These are phyloP conservation scores for Haematococcus lacustris DNA, from an alignment of 139 green algal species.

Conservation along the genomic window DNA sequence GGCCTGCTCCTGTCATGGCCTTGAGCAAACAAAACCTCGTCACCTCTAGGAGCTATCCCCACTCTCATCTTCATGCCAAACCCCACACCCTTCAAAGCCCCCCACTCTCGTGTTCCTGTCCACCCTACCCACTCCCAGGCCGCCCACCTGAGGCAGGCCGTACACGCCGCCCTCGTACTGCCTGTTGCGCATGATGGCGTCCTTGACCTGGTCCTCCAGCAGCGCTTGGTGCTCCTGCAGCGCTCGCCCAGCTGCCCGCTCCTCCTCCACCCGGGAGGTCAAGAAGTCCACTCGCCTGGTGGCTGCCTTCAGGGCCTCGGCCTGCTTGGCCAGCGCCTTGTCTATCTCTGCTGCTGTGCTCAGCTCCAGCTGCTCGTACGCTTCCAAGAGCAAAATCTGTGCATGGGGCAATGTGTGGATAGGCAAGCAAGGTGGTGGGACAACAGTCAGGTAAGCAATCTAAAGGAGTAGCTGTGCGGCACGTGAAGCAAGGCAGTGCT, in stretches of 20 bases:
- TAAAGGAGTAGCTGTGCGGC: no score
- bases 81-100: no score
- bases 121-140: no score
- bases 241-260: slow-evolving; percentile 20
- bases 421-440: no score
- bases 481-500: no score
- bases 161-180: slow-evolving; percentile 61
- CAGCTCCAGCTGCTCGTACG: slow-evolving; percentile 71
- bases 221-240: slow-evolving; percentile 19
- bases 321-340: slow-evolving; percentile 41
- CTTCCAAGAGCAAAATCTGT: slow-evolving; percentile 64
- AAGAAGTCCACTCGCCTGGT: slow-evolving; percentile 38
- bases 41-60: no score
- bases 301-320: slow-evolving; percentile 30
- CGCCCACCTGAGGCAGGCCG: slow-evolving; percentile 52
- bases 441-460: no score
- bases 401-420: no score
- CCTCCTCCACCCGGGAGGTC: slow-evolving; percentile 29
- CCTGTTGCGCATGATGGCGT: slow-evolving; percentile 27
- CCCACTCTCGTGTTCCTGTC: no score
- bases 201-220: slow-evolving; percentile 27
- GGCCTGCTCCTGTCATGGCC: no score
- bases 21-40: no score
- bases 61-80: no score
- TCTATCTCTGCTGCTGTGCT: slow-evolving; percentile 58